A percentile compares a stretch with the other conserved stretches of the same genome.
Conservation (phyloP, 495 filamentous ascomycete genomes). For the Pyrenopolyporus hunteri region DNA sequence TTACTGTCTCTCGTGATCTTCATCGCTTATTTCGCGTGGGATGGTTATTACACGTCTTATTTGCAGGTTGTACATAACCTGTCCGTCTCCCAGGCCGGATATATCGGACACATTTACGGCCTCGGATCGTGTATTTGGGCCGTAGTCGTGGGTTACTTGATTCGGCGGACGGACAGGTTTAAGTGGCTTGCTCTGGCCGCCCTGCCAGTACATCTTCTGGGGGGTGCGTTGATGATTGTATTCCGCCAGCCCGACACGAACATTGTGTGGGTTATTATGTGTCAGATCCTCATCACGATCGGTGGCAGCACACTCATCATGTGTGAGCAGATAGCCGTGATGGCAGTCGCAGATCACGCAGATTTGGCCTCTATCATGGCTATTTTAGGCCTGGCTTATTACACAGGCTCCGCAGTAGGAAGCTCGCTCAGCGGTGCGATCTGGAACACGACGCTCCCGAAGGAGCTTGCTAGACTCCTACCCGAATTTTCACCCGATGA, state of each 20-base stretch:
- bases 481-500: constrained; percentile 49
- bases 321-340: constrained; percentile 59
- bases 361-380: constrained; percentile 62
- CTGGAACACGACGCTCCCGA: constrained; percentile 59
- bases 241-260: constrained; percentile 63
- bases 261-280: constrained; percentile 68
- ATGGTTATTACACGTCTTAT: constrained; percentile 69
- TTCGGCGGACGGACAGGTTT: constrained; percentile 62
- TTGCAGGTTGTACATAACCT: constrained; percentile 74
- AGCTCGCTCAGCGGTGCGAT: constrained; percentile 60
- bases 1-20: constrained; percentile 60
- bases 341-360: constrained; percentile 59
- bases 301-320: constrained; percentile 65
- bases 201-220: constrained; percentile 68
- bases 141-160: constrained; percentile 61
- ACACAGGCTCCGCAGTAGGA: constrained; percentile 61
- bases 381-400: constrained; percentile 55
- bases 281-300: constrained; percentile 72
- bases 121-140: constrained; percentile 70
- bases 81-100: constrained; percentile 61
- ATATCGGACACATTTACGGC: constrained; percentile 71
- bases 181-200: constrained; percentile 69
- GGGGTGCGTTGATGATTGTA: constrained; percentile 74
- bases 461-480: constrained; percentile 50
- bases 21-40: constrained; percentile 72